Base-by-base conservation (phyloP, 441 rosid genomes). In the Erysimum cheiri region DNA sequence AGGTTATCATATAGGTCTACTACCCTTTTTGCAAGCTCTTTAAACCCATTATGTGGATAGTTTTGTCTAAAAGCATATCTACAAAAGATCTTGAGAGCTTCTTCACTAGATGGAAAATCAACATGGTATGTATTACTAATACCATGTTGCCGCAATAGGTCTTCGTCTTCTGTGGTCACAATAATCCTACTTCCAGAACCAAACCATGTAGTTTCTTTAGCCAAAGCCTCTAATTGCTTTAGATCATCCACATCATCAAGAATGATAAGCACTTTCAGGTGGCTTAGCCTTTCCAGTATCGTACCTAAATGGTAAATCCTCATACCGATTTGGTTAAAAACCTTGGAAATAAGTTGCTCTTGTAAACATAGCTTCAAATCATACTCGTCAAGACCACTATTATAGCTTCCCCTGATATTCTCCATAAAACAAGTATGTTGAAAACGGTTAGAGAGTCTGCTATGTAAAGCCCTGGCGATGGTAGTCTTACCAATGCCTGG, bases 401-500 rank as follows among this genome's bases (percentile, higher is more conserved):
- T 13, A 61, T 3, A n/a, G 4, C 44, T 32, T 31, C 61, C 68
- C 5, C 2, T 70, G 4, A 61, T 0, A n/a, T 60, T 60, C 13
- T 52, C 68, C 66, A 64, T 48, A 24, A 55, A 72, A 57, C 26
- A 63, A 28, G 14, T 1, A 44, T 4, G 47, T 0, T 54, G 65
- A 2, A 64, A 63, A 26, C 4, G 1, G 12, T 2, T 26, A 4
- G 64, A 55, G 11, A 64, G 3, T 2, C 4, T 19, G 12, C 19
- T 26, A 28, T 29, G 7, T n/a, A 60, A 9, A 60, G 59, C 60
- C 0, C 59, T 50, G 0, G 60, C 67, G 9, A 70, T 70, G 15
- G 53, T 49, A 29, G 67, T 70, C 12, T 70, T 70, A 9, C n/a
- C 72, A 33, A 67, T 68, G 3, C 72, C 72, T 1, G 64, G 5